Evolutionary conservation across 306 rosid species (phyloP), one percentile per base, ranked within the genome.

Genomic region (Cajanus cajan): DNA sequence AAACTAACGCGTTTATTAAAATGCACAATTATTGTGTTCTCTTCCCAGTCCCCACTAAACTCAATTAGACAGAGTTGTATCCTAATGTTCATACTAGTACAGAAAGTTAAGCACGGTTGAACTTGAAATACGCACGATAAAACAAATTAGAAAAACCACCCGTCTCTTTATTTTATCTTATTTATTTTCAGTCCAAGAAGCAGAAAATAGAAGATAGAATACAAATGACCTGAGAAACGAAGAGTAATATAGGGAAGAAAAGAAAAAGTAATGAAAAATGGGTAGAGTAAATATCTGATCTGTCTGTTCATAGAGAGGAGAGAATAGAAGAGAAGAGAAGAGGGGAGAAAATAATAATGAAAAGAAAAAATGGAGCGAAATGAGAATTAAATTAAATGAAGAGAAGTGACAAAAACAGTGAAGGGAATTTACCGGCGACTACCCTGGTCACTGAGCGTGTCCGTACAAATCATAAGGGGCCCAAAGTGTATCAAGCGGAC

Each of bases 391-490:
- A 85, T 78, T 37, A 41, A 80, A 52, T 79, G 79, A 67, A 82
- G 44, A 67, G 47, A 62, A 45, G 78, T 12, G 63, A 80, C 71
- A 82, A 82, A 80, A 28, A 78, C 74, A 82, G 82, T 37, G 65
- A 34, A 43, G 78, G 70, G 78, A 83, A 83, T 78, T 82, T 86
- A 87, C 91, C 91, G 83, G 77, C 82, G 82, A 68, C 31, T 4
- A 55, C 13, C 47, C 3, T 25, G 5, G 68, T 90, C 88, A 86
- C 4, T 80, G 86, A 2, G 89, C 45, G 45, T 79, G 84, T 34
- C 90, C 89, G 85, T 88, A 88, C 89, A 90, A 73, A n/a, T 90
- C 94, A n/a, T 88, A 90, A 9, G 89, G 91, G 5, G 87, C 80
- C 94, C 94, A 90, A 0, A 80, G 82, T 0, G 82, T 41, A 64